Base-by-base conservation (phyloP, 2,329 filamentous ascomycete species). In the Alternaria brassicae region DNA sequence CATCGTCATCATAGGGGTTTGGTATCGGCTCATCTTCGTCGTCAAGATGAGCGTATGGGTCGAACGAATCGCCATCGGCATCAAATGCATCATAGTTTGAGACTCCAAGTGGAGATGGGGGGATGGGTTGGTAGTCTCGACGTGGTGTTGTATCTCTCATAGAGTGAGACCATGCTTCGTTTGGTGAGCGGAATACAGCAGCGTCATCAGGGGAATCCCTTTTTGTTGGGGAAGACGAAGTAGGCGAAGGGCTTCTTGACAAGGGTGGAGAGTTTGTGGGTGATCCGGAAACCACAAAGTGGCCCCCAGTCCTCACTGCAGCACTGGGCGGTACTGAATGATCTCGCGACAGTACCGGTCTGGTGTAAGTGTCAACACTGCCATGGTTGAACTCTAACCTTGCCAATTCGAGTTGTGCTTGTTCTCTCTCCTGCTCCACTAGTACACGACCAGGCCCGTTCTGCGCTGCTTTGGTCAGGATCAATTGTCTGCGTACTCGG, bases 401-500 rank as follows among this genome's bases (percentile, higher is more conserved):
- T 6, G 75, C 74, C 54, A 77, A 51, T 48, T 74, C 69, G 1
- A 78, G 59, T 19, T 77, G 68, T 28, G 69, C 65, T 42, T 74
- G 65, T 48, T 75, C 73, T 45, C 64, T 69, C 50, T 77, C 71
- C 60, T 74, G 70, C 50, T 72, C 70, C 8, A 73, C 63, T 32
- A 72, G 57, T 32, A 66, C 53, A 7, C 61, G 62, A 25, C 65
- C 67, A 36, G 64, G 40, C 4, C 64, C 63, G 4, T 58, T 62
- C 8, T 69, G 62, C 4, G 61, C 62, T 42, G 69, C 65, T 44
- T 64, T 63, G n/a, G 70, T 56, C 23, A 58, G 36, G 4, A 71
- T 57, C 15, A 63, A 65, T 56, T 81, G 79, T 57, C 81, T 78
- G 17, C 86, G 79, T 8, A 88, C 80, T 9, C 84, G 77, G 68